A percentile compares a stretch with the other conserved stretches of the same genome.
Evolutionary conservation across 495 filamentous ascomycete genomes (phyloP).

Genomic region (Sphaerosporella brunnea): DNA sequence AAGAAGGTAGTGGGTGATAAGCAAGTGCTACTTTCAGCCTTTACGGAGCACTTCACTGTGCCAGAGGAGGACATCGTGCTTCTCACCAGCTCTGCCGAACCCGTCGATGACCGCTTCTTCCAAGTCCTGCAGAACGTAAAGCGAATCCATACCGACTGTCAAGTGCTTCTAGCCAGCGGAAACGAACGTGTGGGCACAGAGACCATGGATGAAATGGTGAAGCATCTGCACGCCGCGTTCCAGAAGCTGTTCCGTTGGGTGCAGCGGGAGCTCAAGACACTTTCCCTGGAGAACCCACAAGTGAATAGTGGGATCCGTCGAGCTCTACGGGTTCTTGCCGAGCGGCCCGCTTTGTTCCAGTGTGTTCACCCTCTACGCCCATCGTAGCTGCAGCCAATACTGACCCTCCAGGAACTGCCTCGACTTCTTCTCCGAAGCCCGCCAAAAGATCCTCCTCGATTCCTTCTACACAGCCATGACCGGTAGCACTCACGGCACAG

Average conservation of each 20-base stretch:
- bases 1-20: conserved; percentile 68
- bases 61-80: conserved; percentile 56
- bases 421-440: conserved; percentile 80
- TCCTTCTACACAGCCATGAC: conserved; percentile 84
- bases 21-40: conserved; percentile 62
- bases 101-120: conserved; percentile 79
- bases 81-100: conserved; percentile 57
- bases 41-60: conserved; percentile 68
- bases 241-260: conserved; percentile 94
- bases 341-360: conserved; percentile 77
- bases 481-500: conserved; percentile 33
- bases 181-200: conserved; percentile 52
- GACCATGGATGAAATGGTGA: conserved; percentile 76
- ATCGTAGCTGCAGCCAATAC: too few species aligned
- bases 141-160: conserved; percentile 70
- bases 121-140: conserved; percentile 60
- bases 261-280: conserved; percentile 74
- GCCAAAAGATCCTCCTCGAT: conserved; percentile 73
- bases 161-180: conserved; percentile 74
- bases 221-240: conserved; percentile 73
- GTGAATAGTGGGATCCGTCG: conserved; percentile 72
- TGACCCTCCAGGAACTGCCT: conserved; percentile 44
- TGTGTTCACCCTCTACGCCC: conserved; percentile 6
- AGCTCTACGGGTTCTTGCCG: conserved; percentile 72
- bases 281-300: conserved; percentile 89